Evolutionary conservation across 2,329 filamentous ascomycete species (phyloP).

Genomic region (Aspergillus uvarum): DNA sequence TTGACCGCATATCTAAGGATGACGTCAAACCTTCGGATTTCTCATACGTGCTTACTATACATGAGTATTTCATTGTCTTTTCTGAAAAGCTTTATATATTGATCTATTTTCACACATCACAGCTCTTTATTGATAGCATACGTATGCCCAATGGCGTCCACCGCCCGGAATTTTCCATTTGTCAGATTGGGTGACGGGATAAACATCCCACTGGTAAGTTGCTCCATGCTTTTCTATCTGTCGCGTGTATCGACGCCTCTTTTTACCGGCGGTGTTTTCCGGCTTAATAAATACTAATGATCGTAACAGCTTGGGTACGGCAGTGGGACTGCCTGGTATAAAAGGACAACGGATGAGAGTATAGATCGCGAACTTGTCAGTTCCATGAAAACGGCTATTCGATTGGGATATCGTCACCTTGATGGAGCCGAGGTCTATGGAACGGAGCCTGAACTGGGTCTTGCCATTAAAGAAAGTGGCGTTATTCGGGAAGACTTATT

Average conservation of each 20-base stretch:
- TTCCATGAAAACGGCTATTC: conserved; percentile 57
- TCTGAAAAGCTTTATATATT: no score
- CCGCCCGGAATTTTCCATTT: conserved; percentile 6
- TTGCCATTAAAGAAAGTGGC: conserved; percentile 49
- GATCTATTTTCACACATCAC: no score
- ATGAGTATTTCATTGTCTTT: no score
- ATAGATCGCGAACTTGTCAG: conserved; percentile 58
- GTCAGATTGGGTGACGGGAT: conserved; percentile 58
- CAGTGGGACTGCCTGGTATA: conserved; percentile 65
- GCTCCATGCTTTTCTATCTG: not conserved
- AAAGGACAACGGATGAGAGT: conserved; percentile 47
- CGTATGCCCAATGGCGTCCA: not conserved
- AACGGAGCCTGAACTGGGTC: conserved; percentile 50
- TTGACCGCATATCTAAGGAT: not conserved
- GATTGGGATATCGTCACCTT: conserved; percentile 60
- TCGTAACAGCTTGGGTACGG: conserved; percentile 58
- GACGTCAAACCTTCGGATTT: not conserved
- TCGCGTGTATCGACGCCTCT: not conserved
- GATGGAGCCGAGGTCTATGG: conserved; percentile 62
- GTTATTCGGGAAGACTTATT: conserved; percentile 50
- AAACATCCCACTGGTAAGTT: conserved; percentile 55
- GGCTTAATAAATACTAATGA: not conserved
- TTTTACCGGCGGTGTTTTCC: not conserved
- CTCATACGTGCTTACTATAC: not conserved
- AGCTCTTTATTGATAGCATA: not conserved